phyloP scores from a whole-genome alignment of 768 basidiomycete species.

The Lentinula detonsa region DNA sequence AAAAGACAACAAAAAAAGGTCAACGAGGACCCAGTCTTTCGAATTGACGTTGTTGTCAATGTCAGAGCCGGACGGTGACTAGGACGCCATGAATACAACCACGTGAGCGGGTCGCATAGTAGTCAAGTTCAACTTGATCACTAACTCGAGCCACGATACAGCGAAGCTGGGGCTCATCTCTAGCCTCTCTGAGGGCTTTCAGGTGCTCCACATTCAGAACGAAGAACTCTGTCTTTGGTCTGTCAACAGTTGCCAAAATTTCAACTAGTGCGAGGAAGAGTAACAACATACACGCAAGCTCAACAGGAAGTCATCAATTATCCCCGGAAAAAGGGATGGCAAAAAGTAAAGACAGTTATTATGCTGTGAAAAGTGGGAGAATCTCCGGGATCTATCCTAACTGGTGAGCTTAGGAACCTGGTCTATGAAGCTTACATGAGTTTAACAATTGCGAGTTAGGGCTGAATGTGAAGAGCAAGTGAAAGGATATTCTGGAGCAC shows the following conservation, averaged over 20 bases:
- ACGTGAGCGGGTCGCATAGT: no score
- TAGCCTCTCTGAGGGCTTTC: background rate
- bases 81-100: no score
- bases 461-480: slow-evolving; percentile 65
- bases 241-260: background rate
- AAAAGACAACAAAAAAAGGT: no score
- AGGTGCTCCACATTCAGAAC: background rate
- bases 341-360: slow-evolving; percentile 31
- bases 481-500: slow-evolving; percentile 54
- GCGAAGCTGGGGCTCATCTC: background rate
- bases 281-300: background rate
- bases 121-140: no score
- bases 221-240: background rate
- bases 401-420: slow-evolving; percentile 46
- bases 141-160: background rate
- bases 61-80: no score
- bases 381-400: slow-evolving; percentile 59
- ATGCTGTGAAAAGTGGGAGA: slow-evolving; percentile 67
- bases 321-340: background rate
- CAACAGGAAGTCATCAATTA: background rate
- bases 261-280: background rate
- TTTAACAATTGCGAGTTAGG: slow-evolving; percentile 35
- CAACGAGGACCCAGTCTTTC: no score
- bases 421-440: background rate
- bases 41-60: no score